phyloP scores from a whole-genome alignment of 192 early-diverging fungal genomes.

The Allomyces macrogynus region DNA sequence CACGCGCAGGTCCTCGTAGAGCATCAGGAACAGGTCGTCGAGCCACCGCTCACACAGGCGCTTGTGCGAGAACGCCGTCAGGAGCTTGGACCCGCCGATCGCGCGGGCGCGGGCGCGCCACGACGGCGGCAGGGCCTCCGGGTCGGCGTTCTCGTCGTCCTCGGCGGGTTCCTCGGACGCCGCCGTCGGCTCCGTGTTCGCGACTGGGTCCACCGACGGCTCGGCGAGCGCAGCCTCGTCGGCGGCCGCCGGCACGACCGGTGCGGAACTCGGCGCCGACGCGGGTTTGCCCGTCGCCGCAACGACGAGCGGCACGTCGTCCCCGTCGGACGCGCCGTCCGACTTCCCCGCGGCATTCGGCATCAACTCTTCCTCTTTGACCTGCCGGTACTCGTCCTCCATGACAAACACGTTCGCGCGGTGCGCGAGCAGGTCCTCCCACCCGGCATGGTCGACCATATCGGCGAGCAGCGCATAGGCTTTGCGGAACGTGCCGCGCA shows the following conservation, averaged over 20 bases:
- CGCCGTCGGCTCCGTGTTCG: background rate
- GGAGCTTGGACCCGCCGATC: background rate
- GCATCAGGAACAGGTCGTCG: conserved; percentile 96
- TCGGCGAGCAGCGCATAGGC: conserved; percentile 69
- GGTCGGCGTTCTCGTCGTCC: conserved; percentile 5
- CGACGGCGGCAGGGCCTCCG: conserved; percentile 6
- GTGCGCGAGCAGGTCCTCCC: conserved; percentile 80
- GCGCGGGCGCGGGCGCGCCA: background rate
- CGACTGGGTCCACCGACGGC: background rate
- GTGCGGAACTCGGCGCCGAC: too few relatives aligned
- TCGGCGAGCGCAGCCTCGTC: background rate
- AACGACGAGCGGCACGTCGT: too few relatives aligned
- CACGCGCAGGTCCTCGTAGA: conserved; percentile 88
- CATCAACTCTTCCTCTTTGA: conserved; percentile 20
- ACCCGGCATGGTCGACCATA: conserved; percentile 68
- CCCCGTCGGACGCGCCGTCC: background rate
- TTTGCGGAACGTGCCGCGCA: conserved; percentile 80
- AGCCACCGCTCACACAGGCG: conserved; percentile 98
- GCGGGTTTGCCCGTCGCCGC: too few relatives aligned
- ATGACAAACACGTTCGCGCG: conserved; percentile 90
- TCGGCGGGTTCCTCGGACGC: conserved; percentile 11
- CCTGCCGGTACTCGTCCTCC: conserved; percentile 89
- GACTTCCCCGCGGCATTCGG: background rate
- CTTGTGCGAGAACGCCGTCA: conserved; percentile 57
- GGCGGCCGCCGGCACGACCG: too few relatives aligned